Evolutionary conservation across 176 grass and related monocot species (phyloP).

Genomic region (Carex littledalei): DNA sequence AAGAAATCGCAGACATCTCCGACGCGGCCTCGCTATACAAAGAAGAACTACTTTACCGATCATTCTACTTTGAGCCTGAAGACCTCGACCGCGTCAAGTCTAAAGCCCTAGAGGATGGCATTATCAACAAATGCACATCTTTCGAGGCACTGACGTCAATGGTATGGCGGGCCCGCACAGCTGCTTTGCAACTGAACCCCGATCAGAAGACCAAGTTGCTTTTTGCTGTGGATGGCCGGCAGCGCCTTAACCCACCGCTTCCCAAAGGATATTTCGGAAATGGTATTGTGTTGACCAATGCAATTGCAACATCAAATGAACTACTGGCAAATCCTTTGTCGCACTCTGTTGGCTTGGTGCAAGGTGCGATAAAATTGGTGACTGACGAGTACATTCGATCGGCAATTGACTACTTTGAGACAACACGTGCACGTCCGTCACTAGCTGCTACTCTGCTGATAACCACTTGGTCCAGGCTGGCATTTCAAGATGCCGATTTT

Average conservation of each 20-base stretch:
- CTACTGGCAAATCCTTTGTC: slow-evolving; percentile 44
- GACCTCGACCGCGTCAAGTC: slow-evolving; percentile 46
- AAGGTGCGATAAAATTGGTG: slow-evolving; percentile 58
- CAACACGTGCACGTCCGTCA: slow-evolving; percentile 62
- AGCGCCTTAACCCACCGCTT: slow-evolving; percentile 49
- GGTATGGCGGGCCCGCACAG: slow-evolving; percentile 72
- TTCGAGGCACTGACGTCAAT: slow-evolving; percentile 81
- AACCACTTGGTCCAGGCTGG: slow-evolving; percentile 79
- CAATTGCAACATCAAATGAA: slow-evolving; percentile 47
- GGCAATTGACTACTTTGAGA: slow-evolving; percentile 90
- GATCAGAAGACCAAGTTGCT: slow-evolving; percentile 83
- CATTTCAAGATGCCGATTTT: slow-evolving; percentile 79
- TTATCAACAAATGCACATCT: slow-evolving; percentile 46
- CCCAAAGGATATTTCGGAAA: slow-evolving; percentile 77
- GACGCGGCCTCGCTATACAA: slow-evolving; percentile 45
- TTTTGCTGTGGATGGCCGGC: slow-evolving; percentile 80
- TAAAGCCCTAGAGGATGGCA: slow-evolving; percentile 38
- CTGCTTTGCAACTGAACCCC: slow-evolving; percentile 37
- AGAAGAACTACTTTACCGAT: slow-evolving; percentile 50
- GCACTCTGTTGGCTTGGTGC: slow-evolving; percentile 44
- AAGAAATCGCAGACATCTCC: slow-evolving; percentile 68
- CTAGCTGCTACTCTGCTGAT: slow-evolving; percentile 78
- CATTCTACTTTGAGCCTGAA: slow-evolving; percentile 73
- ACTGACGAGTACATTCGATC: slow-evolving; percentile 90
- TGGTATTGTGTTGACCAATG: slow-evolving; percentile 70